Evolutionary conservation across 2,329 filamentous ascomycete species (phyloP), one percentile per base, ranked within the genome.

Genomic region (Pseudogymnoascus sp.): DNA sequence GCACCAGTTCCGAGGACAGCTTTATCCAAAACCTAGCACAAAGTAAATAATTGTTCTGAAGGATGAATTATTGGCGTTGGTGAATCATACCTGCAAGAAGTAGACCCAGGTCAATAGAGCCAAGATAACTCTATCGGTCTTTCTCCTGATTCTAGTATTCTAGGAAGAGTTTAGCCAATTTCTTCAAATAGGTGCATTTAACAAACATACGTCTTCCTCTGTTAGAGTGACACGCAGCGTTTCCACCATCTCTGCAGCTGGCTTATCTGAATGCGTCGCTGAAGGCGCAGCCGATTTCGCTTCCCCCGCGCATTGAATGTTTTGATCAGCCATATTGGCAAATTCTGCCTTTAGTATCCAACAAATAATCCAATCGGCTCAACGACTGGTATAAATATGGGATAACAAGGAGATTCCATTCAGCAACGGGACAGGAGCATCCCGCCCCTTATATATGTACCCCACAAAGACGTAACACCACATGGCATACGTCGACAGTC

Each of bases 81-180:
- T 64, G 14, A 12, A 28, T 63, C 62, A 28, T 47, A 69, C 67
- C 63, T 82, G 80, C 11, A 84, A 74, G 66, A 83, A 83, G 68
- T 83, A 83, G n/a, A 82, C 79, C 80, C 80, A 83, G 57, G 81
- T 69, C 1, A 83, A 75, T 57, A 83, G 77, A 3, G 69, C 67
- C 1, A 88, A 75, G 60, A 88, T 83, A 28, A 77, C 76, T 57
- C 75, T 77, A 67, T 88, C 85, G 1, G 83, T 87, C 71, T 86
- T 86, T 41, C 76, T 77, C 25, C 80, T 77, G 63, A 87, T 86
- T 8, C 79, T 78, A 64, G 76, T 79, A 70, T 79, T 81, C 77
- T 78, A 38, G 2, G 30, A 34, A 20, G 11, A 7, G 30, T 35
- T 58, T 38, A 60, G 39, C 20, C 9, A 32, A 22, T 28, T n/a